A percentile compares a stretch with the other conserved stretches of the same genome.
phyloP scores from a whole-genome alignment of 495 filamentous ascomycete species.

The Penicillium canariense region DNA sequence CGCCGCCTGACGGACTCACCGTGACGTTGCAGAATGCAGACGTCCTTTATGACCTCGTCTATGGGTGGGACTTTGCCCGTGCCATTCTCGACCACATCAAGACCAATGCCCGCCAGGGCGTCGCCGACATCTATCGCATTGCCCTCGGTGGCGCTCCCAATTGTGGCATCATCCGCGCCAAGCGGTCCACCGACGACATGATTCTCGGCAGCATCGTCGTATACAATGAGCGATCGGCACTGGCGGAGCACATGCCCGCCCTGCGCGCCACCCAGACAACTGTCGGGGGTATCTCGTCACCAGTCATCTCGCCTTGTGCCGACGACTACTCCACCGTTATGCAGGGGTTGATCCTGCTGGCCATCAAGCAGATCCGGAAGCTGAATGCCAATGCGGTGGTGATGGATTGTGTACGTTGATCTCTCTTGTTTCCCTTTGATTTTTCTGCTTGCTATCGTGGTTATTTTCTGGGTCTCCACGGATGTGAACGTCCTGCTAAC shows the following conservation, averaged over 20 bases:
- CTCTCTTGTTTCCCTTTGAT: not conserved
- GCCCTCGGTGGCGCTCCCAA: constrained; percentile 69
- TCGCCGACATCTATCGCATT: constrained; percentile 77
- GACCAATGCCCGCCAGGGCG: constrained; percentile 71
- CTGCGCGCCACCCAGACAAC: constrained; percentile 49
- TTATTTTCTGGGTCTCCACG: not conserved
- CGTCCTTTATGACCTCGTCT: constrained; percentile 64
- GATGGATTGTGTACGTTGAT: constrained; percentile 67
- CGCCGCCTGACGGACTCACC: constrained; percentile 68
- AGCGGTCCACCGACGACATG: constrained; percentile 61
- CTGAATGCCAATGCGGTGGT: constrained; percentile 67
- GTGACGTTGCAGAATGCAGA: constrained; percentile 67
- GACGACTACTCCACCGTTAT: constrained; percentile 69
- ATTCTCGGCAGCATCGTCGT: constrained; percentile 82
- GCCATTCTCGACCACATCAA: constrained; percentile 72
- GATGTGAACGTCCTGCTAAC: constrained; percentile 20
- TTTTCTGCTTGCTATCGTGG: not conserved
- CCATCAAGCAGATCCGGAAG: constrained; percentile 77
- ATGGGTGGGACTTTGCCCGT: constrained; percentile 73
- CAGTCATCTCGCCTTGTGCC: constrained; percentile 67
- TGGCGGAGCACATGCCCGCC: constrained; percentile 69
- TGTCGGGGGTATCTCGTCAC: constrained; percentile 74
- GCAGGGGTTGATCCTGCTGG: constrained; percentile 78
- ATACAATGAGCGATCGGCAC: constrained; percentile 63
- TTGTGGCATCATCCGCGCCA: constrained; percentile 82